Percentiles rank a stretch among this genome's conserved stretches.
phyloP scores from a whole-genome alignment of 2,329 filamentous ascomycete genomes.

The Beauveria australis region DNA sequence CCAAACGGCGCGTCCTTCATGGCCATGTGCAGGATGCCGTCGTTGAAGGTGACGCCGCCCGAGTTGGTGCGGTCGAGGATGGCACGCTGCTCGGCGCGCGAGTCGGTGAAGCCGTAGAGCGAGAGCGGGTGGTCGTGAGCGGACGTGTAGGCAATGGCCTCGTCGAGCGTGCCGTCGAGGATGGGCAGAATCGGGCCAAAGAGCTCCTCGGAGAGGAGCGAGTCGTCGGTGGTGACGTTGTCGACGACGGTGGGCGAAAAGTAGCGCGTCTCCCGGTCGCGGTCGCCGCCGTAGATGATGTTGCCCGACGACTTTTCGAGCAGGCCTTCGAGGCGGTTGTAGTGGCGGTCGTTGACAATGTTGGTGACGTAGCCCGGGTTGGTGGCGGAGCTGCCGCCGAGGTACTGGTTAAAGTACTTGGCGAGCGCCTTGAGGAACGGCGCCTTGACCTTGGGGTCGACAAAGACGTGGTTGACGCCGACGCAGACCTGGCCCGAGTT shows the following conservation, averaged over 20 bases:
- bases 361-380: conserved; percentile 17
- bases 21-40: conserved; percentile 35
- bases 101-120: conserved; percentile 32
- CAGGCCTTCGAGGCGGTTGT: conserved; percentile 29
- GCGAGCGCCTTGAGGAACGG: conserved; percentile 26
- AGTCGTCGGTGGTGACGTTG: conserved; percentile 26
- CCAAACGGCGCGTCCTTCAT: conserved; percentile 38
- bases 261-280: conserved; percentile 21
- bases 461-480: conserved; percentile 34
- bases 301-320: conserved; percentile 28
- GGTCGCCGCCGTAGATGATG: conserved; percentile 27
- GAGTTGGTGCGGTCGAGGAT: conserved; percentile 30
- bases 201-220: conserved; percentile 35
- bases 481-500: conserved; percentile 28
- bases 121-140: conserved; percentile 28
- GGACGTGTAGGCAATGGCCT: conserved; percentile 23
- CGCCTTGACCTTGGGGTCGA: conserved; percentile 30
- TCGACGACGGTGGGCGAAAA: conserved; percentile 32
- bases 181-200: conserved; percentile 37
- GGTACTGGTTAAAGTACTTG: conserved; percentile 26
- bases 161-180: conserved; percentile 23
- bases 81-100: conserved; percentile 25
- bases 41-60: conserved; percentile 44
- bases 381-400: conserved; percentile 14
- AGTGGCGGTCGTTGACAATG: conserved; percentile 36